These are phyloP conservation scores for Arabidopsis hybrid DNA, from an alignment of 441 rosid genomes.

Conservation along the genomic window DNA sequence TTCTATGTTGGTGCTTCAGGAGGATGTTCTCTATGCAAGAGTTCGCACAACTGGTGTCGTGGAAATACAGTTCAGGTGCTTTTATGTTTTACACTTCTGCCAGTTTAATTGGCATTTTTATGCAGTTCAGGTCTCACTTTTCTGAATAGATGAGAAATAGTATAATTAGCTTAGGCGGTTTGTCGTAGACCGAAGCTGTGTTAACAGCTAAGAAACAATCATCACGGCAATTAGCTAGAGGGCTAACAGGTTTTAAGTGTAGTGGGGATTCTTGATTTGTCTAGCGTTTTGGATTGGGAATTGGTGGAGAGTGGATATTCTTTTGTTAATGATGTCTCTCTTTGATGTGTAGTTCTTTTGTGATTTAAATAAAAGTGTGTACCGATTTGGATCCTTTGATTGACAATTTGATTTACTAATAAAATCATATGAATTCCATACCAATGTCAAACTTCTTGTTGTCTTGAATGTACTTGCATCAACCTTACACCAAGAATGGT, in stretches of 20 bases:
- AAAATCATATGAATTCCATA: background rate
- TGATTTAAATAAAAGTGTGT: background rate
- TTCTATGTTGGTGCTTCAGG: constrained; percentile 62
- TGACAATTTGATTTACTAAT: constrained; percentile 13
- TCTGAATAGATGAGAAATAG: background rate
- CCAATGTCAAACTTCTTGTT: constrained; percentile 3
- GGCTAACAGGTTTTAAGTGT: background rate
- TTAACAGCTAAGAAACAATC: background rate
- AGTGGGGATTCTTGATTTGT: background rate
- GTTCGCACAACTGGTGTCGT: constrained; percentile 99
- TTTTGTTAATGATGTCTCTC: background rate
- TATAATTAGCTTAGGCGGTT: constrained; percentile 1
- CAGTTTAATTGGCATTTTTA: background rate
- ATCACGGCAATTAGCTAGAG: background rate
- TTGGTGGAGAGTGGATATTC: background rate
- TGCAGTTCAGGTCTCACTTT: constrained; percentile 5
- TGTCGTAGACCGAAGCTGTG: constrained; percentile 3
- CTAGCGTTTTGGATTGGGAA: constrained; percentile 1
- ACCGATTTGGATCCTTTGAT: constrained; percentile 1
- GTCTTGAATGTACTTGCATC: constrained; percentile 5
- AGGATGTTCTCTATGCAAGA: constrained; percentile 94
- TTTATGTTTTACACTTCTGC: background rate
- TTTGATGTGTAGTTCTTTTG: constrained; percentile 8
- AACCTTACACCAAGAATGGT: background rate
- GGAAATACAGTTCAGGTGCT: constrained; percentile 98